Evolutionary conservation across 2,329 filamentous ascomycete species (phyloP), one percentile per base, ranked within the genome.

Genomic region (Tothia fuscella): DNA sequence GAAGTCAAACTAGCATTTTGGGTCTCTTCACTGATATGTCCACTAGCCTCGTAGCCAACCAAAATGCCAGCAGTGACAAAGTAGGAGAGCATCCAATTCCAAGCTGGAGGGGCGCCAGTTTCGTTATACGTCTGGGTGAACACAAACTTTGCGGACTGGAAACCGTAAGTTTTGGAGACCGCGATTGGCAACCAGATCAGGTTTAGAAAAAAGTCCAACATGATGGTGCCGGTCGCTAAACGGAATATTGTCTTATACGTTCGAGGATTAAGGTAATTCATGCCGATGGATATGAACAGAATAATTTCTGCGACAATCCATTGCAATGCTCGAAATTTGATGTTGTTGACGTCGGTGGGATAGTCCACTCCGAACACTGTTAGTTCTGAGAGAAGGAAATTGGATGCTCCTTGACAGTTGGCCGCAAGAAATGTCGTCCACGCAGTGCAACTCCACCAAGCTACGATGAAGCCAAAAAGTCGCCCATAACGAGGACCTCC

Each of bases 51-150:
- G 41, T 75, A 77, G 2, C 74, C 74, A 39, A 78, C 75, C 42
- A 78, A 51, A 30, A 77, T 68, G 30, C 73, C 74, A 6, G 73
- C 73, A 2, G 74, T 77, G 1, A 73, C 72, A 20, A 74, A 66
- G 53, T 73, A 78, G 3, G 71, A 74, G 3, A 78, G 62, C 56
- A 73, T 76, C 74, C 73, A 77, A 51, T 78, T 77, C 73, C 74
- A 77, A 3, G 66, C 72, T 2, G 65, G 60, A 0, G 73, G 70
- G 1, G 59, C 59, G 20, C 59, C 59, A 33, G 59, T 62, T 35
- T 59, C 55, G 43, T 78, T 78, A 51, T 75, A 75, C 0, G 72
- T 76, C 10, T 71, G 66, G 59, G 75, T 70, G 52, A 78, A 77
- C 6, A 73, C 73, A 45, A 75, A 72, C 26, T 73, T 61, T 0